These are phyloP conservation scores for Trypanosoma melophagium DNA, from an alignment of 208 protist species.

Conservation along the genomic window DNA sequence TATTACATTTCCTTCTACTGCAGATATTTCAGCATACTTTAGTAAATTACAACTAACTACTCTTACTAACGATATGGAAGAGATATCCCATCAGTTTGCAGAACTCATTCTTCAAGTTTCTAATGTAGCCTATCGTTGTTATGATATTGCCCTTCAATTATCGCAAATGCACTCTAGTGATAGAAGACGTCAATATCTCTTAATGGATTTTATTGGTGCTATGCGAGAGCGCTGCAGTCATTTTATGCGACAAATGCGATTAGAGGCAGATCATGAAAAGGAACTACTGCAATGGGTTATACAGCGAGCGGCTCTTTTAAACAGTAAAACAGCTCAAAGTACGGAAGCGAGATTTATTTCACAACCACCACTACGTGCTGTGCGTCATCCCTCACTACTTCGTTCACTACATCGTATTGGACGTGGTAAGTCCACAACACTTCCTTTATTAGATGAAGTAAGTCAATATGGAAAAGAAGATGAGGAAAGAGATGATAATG, in stretches of 20 bases:
- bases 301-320: slow-evolving; percentile 36
- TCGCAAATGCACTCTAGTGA: slow-evolving; percentile 17
- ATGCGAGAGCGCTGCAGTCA: slow-evolving; percentile 42
- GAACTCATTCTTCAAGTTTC: slow-evolving; percentile 30
- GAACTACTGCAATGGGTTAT: slow-evolving; percentile 60
- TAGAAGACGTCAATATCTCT: slow-evolving; percentile 12
- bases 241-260: slow-evolving; percentile 37
- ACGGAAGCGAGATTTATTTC: not conserved
- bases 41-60: slow-evolving; percentile 30
- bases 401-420: slow-evolving; percentile 36
- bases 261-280: slow-evolving; percentile 37
- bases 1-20: slow-evolving; percentile 32
- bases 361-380: slow-evolving; percentile 28
- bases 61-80: slow-evolving; percentile 33
- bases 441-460: not conserved
- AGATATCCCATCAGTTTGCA: slow-evolving; percentile 21
- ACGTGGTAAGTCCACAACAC: slow-evolving; percentile 14
- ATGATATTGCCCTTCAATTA: slow-evolving; percentile 32
- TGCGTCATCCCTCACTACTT: slow-evolving; percentile 36
- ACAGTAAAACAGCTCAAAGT: not conserved
- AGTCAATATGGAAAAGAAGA: not conserved
- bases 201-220: slow-evolving; percentile 31
- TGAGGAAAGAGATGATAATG: not conserved
- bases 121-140: slow-evolving; percentile 24
- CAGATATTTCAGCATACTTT: slow-evolving; percentile 40